Base-by-base conservation (phyloP, 2,329 filamentous ascomycete genomes). In the Colletotrichum salicis region DNA sequence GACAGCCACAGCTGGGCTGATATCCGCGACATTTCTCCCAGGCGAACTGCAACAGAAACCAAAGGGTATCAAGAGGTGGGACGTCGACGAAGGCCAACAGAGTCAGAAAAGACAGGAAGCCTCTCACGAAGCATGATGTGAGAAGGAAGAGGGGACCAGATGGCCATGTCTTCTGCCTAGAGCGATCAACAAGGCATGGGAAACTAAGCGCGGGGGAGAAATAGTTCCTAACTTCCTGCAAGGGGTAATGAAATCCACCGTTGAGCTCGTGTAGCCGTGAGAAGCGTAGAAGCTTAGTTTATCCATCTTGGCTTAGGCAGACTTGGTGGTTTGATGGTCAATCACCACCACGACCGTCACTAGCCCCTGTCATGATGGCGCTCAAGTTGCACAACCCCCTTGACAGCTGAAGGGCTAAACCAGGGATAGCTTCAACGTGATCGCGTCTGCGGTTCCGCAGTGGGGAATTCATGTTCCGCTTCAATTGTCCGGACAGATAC, bases 351-450 rank as follows among this genome's bases (percentile, higher is more conserved):
- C 52, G 27, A 52, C 22, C 19, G 37, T 41, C 57, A 37, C 51
- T 54, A 12, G 41, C 64, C 64, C 64, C 69, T 63, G 37, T 59
- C 58, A 31, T 13, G 41, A 71, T 71, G 33, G 69, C 64, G 68
- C 57, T 57, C 52, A 51, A 55, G 51, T 54, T 51, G 64, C 35
- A 27, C 59, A 19, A 24, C 24, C 56, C 54, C 31, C 52, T 33
- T 57, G 58, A 13, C 41, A 63, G 64, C 69, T 64, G 58, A 52
- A 54, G 55, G 24, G 19, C 56, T 27, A 27, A 41, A 55, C 52
- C 24, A 41, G 22, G 24, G 54, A 13, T 13, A 15, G 19, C 41
- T 29, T 27, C 12, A 15, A 54, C 1, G 41, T 69, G 33, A 22
- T n/a, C 19, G 15, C 13, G 6, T 15, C 24, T 29, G 4, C 24